These are phyloP conservation scores for Ceratocystiopsis minuta DNA, from an alignment of 2,329 filamentous ascomycete species.

Conservation along the genomic window DNA sequence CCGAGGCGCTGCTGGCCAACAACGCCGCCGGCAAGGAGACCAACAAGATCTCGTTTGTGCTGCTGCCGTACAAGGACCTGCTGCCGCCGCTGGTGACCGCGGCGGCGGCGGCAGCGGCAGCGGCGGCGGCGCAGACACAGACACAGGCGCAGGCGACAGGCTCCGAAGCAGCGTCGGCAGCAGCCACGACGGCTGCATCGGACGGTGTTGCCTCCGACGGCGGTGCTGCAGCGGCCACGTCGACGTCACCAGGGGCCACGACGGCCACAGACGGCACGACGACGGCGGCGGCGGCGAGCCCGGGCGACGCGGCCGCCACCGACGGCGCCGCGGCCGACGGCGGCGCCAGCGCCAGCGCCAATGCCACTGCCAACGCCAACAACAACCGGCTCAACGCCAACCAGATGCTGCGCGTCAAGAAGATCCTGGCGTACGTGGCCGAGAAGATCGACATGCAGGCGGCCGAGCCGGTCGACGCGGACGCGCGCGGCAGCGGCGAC, in stretches of 20 bases:
- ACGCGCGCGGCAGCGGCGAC: background rate
- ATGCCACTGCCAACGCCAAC: constrained; percentile 92
- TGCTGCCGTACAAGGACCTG: constrained; percentile 61
- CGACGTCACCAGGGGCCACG: too few species aligned
- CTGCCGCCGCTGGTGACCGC: constrained; percentile 44
- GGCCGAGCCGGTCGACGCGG: background rate
- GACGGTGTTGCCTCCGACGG: too few species aligned
- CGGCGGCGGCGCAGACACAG: too few species aligned
- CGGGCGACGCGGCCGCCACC: too few species aligned
- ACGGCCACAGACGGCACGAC: too few species aligned
- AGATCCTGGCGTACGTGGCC: constrained; percentile 81
- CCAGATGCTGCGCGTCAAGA: constrained; percentile 86
- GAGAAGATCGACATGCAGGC: constrained; percentile 56
- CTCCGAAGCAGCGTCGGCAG: constrained; percentile 51
- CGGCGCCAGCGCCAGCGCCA: constrained; percentile 57
- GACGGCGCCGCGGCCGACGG: too few species aligned
- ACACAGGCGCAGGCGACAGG: constrained; percentile 35
- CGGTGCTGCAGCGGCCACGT: too few species aligned
- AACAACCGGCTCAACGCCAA: constrained; percentile 94
- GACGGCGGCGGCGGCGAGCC: constrained; percentile 23
- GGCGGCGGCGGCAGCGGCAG: constrained; percentile 16
- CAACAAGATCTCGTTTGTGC: constrained; percentile 84
- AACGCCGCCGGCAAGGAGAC: constrained; percentile 73
- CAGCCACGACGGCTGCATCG: constrained; percentile 44
- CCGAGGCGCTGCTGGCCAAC: constrained; percentile 72